These are phyloP conservation scores for Eutrema yunnanense DNA, from an alignment of 345 rosid species.

Conservation along the genomic window DNA sequence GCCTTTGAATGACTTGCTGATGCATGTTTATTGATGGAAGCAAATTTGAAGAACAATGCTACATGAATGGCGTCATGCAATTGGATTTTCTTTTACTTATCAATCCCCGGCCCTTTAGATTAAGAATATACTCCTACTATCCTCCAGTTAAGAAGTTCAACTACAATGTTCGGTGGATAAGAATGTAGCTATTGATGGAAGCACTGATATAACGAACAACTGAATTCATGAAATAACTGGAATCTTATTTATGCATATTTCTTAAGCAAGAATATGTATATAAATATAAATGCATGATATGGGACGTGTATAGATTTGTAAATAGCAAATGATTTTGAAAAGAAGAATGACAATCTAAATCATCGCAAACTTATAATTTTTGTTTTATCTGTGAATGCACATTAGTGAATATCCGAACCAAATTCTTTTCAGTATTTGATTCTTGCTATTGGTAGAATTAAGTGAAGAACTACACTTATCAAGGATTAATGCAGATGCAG, in stretches of 20 bases:
- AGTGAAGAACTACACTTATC: background rate
- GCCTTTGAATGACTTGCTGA: background rate
- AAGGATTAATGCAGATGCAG: background rate
- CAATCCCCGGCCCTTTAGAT: background rate
- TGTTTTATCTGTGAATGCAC: background rate
- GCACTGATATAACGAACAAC: background rate
- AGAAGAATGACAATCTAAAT: background rate
- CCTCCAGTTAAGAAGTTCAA: background rate
- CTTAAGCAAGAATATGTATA: background rate
- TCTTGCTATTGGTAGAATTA: background rate
- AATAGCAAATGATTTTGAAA: background rate
- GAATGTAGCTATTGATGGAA: background rate
- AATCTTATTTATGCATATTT: background rate
- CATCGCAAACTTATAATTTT: background rate
- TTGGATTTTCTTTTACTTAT: background rate
- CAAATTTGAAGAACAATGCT: background rate
- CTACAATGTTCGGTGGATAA: background rate
- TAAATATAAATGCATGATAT: background rate
- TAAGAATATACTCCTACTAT: background rate
- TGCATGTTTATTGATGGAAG: background rate
- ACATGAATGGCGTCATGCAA: background rate
- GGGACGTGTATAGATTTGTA: background rate
- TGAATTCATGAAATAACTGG: background rate
- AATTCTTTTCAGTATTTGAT: background rate
- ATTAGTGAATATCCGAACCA: background rate